Base-by-base conservation (phyloP, 352 stramenopile species). In the Phytopythium kandeliae region DNA sequence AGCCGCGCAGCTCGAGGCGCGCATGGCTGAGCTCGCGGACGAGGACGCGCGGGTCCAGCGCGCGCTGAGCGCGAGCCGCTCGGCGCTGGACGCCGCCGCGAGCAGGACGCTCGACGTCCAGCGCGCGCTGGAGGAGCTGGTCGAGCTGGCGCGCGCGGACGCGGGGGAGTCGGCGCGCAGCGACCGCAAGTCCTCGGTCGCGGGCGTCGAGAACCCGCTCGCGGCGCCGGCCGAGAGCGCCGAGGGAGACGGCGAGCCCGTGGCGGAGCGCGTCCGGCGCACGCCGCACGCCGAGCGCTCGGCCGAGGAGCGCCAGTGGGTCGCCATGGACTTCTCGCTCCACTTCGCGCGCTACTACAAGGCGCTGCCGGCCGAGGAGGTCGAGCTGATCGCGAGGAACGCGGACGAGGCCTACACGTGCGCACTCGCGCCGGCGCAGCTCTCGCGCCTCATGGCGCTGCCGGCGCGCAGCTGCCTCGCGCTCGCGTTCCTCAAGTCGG, bases 341-440 rank as follows among this genome's bases (percentile, higher is more conserved):
- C 74, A 84, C 35, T 79, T 83, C 19, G 70, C 76, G 13, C 69
- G 74, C 45, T 93, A 91, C 48, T 86, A 89, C 63, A 86, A 89
- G 44, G 51, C 67, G 42, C 28, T 87, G 4, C 47, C 61, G 17
- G 34, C 67, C 0, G 55, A 69, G 16, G 74, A 90, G 36, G 69
- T 86, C 0, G 79, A 93, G 19, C 65, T 81, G 19, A 76, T 87
- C 41, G 61, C 83, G 35, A 74, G 69, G 31, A 71, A 71, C 40
- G 43, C 49, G 2, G 75, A 90, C 3, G 86, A 85, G 34, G 68
- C 78, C 38, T 62, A 69, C 34, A 69, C 64, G 13, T 58, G 52
- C 17, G 28, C 65, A 44, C 48, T 89, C 0, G 72, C 52, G 28
- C 65, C 71, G 13, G 64, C 71, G 3, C 54, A 84, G 11, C 61